Conservation (phyloP, 441 rosid species). For the Codiaeum variegatum region DNA sequence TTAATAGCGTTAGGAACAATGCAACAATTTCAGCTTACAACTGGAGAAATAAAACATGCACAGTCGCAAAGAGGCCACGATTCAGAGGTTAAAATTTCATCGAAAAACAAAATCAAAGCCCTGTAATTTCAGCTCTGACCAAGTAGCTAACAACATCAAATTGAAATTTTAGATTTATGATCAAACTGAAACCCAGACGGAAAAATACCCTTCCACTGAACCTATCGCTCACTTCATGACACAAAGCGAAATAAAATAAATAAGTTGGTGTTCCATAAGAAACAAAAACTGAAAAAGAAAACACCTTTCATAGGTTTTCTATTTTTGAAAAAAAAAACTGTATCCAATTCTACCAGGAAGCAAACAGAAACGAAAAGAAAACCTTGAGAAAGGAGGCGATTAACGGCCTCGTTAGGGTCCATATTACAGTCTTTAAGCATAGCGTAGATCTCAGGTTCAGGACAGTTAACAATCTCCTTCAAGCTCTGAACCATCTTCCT, state of each 20-base stretch:
- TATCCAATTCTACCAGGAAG: neutral
- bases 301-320: neutral
- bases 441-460: constrained; percentile 91
- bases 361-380: neutral
- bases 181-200: constrained; percentile 10
- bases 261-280: no score
- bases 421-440: constrained; percentile 92
- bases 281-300: neutral
- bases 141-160: constrained; percentile 2
- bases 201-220: neutral
- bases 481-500: constrained; percentile 91
- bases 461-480: constrained; percentile 88
- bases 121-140: neutral
- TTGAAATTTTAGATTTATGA: neutral
- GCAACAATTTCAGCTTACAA: constrained; percentile 3
- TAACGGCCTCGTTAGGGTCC: constrained; percentile 99
- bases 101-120: neutral
- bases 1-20: neutral
- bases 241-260: neutral
- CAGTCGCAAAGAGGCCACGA: neutral
- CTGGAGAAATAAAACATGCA: neutral
- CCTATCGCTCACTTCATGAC: neutral
- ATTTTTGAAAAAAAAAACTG: neutral
- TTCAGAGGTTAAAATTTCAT: neutral
- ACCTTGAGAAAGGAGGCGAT: constrained; percentile 95